Evolutionary conservation across 306 rosid genomes (phyloP).

Genomic region (Rosa persica): DNA sequence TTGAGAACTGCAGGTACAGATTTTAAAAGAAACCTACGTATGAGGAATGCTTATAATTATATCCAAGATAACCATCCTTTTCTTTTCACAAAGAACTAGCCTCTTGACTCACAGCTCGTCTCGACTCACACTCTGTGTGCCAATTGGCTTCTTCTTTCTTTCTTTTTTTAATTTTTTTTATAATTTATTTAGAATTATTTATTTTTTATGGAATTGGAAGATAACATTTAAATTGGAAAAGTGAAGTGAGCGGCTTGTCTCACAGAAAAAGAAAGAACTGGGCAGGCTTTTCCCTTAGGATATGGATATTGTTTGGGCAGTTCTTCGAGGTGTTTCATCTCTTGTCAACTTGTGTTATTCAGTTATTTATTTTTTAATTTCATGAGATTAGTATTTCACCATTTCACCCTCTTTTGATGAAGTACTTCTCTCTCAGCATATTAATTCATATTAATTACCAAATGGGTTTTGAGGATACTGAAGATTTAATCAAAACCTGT

Average conservation of each 20-base stretch:
- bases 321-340: neutral
- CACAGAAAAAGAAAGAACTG: neutral
- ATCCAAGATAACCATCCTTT: neutral
- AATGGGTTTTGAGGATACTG: neutral
- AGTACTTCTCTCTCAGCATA: neutral
- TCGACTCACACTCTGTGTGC: neutral
- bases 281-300: neutral
- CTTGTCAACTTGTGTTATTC: neutral
- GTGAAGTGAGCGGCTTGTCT: neutral
- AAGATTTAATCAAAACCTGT: neutral
- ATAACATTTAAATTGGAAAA: neutral
- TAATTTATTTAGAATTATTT: no score
- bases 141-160: neutral
- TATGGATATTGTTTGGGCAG: neutral
- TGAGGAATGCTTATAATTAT: constrained; percentile 21
- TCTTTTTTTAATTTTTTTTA: no score
- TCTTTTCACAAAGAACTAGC: neutral
- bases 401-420: neutral
- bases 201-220: neutral
- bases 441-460: neutral
- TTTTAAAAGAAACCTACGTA: constrained; percentile 14
- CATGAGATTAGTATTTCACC: neutral
- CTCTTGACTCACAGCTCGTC: neutral
- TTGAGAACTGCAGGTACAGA: constrained; percentile 85
- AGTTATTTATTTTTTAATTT: neutral